Percentiles rank a stretch among this genome's conserved stretches.
Evolutionary conservation across 805 yeast genomes (phyloP).

Genomic region (Sungouiozyma ichnusensis): DNA sequence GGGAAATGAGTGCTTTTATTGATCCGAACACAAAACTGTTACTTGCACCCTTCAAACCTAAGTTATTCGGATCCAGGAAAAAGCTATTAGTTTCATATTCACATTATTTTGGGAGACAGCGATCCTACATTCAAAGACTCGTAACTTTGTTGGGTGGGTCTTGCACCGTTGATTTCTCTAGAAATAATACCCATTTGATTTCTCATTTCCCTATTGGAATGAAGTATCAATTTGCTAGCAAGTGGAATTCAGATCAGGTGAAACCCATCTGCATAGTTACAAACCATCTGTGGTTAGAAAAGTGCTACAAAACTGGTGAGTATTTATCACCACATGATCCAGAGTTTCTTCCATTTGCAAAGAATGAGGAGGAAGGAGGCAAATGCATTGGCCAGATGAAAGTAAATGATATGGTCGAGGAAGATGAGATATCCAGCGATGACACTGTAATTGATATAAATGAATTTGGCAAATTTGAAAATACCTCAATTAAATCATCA

Average conservation of each 20-base stretch:
- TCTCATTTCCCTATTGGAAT: conserved; percentile 59
- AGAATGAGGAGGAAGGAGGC: neutral
- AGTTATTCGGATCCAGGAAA: conserved; percentile 42
- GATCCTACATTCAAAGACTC: conserved; percentile 57
- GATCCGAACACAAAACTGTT: conserved; percentile 47
- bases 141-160: conserved; percentile 63
- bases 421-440: no score
- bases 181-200: conserved; percentile 60
- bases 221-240: conserved; percentile 62
- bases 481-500: no score
- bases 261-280: conserved; percentile 34
- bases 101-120: conserved; percentile 76
- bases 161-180: conserved; percentile 56
- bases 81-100: conserved; percentile 51
- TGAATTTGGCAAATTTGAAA: no score
- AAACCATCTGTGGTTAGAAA: conserved; percentile 86
- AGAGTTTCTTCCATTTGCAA: neutral
- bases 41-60: conserved; percentile 53
- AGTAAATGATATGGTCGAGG: neutral
- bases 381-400: neutral
- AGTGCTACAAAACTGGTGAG: conserved; percentile 36
- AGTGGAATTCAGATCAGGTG: conserved; percentile 38
- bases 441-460: no score
- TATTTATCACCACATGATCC: conserved; percentile 1
- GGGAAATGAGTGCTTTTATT: conserved; percentile 44